phyloP scores from a whole-genome alignment of 805 yeast genomes.

The Starmerella floricola region DNA sequence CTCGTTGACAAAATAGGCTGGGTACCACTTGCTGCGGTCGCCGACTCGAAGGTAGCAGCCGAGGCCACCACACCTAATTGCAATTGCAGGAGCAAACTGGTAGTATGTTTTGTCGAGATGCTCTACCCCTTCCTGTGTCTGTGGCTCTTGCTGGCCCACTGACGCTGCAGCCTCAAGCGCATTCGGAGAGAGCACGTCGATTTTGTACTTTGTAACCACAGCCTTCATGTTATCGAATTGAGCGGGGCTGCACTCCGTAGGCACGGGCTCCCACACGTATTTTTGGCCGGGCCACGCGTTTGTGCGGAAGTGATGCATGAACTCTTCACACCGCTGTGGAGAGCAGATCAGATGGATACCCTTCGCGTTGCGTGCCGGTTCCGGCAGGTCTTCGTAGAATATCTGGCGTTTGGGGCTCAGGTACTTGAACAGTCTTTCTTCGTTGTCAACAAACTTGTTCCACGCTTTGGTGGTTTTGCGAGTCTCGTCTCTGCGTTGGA shows the following conservation, averaged over 20 bases:
- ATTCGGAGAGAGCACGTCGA: constrained; percentile 69
- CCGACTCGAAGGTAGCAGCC: constrained; percentile 41
- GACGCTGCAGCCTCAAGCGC: constrained; percentile 68
- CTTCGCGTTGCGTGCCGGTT: constrained; percentile 30
- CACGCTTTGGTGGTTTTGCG: constrained; percentile 72
- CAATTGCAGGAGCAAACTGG: constrained; percentile 35
- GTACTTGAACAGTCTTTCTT: constrained; percentile 50
- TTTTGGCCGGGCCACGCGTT: constrained; percentile 27
- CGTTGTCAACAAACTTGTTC: constrained; percentile 57
- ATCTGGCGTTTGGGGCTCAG: constrained; percentile 50
- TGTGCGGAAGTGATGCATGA: constrained; percentile 30
- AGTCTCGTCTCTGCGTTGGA: constrained; percentile 39
- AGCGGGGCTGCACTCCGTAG: constrained; percentile 53
- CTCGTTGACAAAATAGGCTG: constrained; percentile 53
- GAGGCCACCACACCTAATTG: constrained; percentile 61
- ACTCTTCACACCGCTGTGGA: constrained; percentile 44
- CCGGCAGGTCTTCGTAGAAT: constrained; percentile 41
- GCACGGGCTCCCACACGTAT: constrained; percentile 77
- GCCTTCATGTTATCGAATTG: constrained; percentile 29
- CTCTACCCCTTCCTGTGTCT: constrained; percentile 32
- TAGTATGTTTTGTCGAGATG: constrained; percentile 34
- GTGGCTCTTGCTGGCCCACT: constrained; percentile 39
- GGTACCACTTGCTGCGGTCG: constrained; percentile 36
- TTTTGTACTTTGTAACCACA: constrained; percentile 18
- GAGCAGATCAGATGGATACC: constrained; percentile 68